These are phyloP conservation scores for Grigorovia humatica DNA, from an alignment of 805 yeast species.

Conservation along the genomic window DNA sequence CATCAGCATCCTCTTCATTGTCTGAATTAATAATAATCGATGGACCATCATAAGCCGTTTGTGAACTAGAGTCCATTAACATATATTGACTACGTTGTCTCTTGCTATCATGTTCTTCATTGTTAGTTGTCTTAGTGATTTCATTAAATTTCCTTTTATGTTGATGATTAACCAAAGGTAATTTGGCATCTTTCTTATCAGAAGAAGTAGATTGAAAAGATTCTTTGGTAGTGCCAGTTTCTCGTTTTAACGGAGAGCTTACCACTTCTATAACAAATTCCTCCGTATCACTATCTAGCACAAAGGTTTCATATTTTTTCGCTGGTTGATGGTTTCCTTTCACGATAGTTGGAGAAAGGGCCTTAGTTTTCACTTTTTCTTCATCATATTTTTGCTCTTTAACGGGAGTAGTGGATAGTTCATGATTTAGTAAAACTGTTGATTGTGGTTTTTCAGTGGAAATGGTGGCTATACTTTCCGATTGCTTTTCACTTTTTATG, in stretches of 20 bases:
- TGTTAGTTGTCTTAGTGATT: not conserved
- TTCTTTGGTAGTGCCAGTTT: not conserved
- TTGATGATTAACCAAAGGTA: not conserved
- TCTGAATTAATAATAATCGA: conserved; percentile 24
- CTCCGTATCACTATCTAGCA: conserved; percentile 3
- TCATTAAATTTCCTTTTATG: conserved; percentile 2
- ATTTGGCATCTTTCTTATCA: not conserved
- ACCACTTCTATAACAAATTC: not conserved
- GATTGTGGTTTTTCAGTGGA: not conserved
- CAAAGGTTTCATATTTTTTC: not conserved
- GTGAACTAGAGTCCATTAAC: not conserved
- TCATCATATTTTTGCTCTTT: too few species aligned
- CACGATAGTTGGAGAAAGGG: not conserved
- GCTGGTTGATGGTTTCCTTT: not conserved
- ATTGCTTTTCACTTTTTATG: not conserved
- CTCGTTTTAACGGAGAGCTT: not conserved
- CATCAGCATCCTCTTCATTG: conserved; percentile 17
- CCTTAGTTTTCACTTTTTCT: too few species aligned
- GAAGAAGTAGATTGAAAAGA: not conserved
- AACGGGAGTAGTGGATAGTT: too few species aligned
- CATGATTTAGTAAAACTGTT: too few species aligned
- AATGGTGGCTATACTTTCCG: not conserved
- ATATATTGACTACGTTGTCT: not conserved
- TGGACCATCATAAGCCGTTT: not conserved
- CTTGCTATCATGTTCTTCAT: not conserved